A percentile compares a stretch with the other conserved stretches of the same genome.
Conservation (phyloP, 768 basidiomycete species). For the Lactifluus piperatus region DNA sequence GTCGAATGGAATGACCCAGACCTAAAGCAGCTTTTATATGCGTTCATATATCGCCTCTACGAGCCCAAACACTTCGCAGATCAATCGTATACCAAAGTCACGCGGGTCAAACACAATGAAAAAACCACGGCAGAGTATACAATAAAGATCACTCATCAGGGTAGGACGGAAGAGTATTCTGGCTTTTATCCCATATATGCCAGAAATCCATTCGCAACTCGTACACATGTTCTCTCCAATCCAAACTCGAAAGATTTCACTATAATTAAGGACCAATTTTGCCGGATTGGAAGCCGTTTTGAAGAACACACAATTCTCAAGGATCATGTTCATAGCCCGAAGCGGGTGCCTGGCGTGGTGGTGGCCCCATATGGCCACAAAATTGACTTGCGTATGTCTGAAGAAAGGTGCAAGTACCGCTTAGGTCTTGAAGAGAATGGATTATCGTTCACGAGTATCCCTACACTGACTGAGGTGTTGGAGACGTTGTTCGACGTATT, state of each 20-base stretch:
- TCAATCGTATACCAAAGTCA: too few species aligned
- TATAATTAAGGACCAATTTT: neutral
- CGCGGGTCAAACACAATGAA: too few species aligned
- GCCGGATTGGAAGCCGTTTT: neutral
- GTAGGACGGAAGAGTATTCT: too few species aligned
- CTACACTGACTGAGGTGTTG: too few species aligned
- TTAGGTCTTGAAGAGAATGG: neutral
- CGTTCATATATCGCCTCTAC: too few species aligned
- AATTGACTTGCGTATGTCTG: neutral
- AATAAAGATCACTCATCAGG: too few species aligned
- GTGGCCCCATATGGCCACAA: neutral
- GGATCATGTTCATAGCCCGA: too few species aligned
- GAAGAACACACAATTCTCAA: neutral
- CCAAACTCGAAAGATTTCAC: neutral
- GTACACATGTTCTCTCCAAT: neutral
- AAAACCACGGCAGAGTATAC: too few species aligned
- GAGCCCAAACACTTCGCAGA: too few species aligned
- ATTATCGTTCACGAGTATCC: neutral
- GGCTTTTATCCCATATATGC: neutral
- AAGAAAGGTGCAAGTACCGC: neutral
- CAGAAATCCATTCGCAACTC: neutral
- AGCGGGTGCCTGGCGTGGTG: slow-evolving; percentile 1
- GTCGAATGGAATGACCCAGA: too few species aligned
- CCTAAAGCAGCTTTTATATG: too few species aligned
- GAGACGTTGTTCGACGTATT: too few species aligned